Evolutionary conservation across 2,329 filamentous ascomycete species (phyloP), one percentile per base, ranked within the genome.

Genomic region (Thyridium curvatum): DNA sequence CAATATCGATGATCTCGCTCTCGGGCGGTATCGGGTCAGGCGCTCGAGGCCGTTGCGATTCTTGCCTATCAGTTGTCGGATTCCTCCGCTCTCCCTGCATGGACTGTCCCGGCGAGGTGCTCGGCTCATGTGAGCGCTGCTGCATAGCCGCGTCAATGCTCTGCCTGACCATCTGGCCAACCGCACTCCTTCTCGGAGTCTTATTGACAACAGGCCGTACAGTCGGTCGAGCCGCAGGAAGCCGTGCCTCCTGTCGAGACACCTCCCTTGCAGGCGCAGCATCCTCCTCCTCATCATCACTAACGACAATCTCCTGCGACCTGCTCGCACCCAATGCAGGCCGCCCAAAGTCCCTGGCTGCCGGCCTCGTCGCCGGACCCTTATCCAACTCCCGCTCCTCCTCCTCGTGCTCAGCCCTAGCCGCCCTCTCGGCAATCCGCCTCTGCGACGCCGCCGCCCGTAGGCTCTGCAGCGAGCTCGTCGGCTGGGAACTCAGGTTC

Each of bases 401-500:
- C 21, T 26, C 21, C 21, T 26, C 6, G 6, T 6, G 6, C 21
- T 26, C 21, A 26, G 21, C 21, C 21, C 21, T 26, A 26, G 21
- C 21, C 10, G 6, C 6, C 21, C 10, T 10, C 21, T 6, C 21
- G 6, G 10, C 21, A 26, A 39, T 36, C 34, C 30, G 37, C 35
- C 39, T 36, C 34, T 32, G 37, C 35, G 29, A 30, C 21, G 32
- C 17, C 32, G 30, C 30, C 8, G 42, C 38, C 21, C 43, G 50
- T 10, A 26, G 21, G 21, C 21, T 26, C 21, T 26, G 21, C 10
- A 26, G 21, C 10, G 59, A 61, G 46, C 58, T 64, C 41, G 53
- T 40, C 3, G 60, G 58, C 13, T 50, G 52, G 12, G 53, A 59
- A 10, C 65, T 70, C n/a, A 74, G 54, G 5, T 56, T 63, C 35